phyloP scores from a whole-genome alignment of 306 rosid species.

The Lithocarpus polystachyus region DNA sequence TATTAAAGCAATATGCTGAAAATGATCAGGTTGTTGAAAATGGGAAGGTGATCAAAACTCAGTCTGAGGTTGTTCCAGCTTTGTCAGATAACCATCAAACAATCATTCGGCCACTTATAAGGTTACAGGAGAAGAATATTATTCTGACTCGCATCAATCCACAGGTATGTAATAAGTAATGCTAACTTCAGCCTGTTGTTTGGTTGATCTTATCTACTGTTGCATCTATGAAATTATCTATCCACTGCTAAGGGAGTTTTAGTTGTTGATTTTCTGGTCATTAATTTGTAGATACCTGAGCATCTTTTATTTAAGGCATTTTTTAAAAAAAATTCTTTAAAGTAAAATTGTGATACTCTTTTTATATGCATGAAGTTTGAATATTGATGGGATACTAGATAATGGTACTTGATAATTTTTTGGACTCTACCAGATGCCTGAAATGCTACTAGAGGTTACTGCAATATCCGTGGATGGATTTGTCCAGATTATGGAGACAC shows the following conservation, averaged over 20 bases:
- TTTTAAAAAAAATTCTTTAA: not conserved
- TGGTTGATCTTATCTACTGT: not conserved
- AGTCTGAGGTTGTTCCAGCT: conserved; percentile 84
- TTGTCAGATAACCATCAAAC: conserved; percentile 78
- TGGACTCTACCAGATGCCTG: not conserved
- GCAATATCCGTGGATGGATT: conserved; percentile 1
- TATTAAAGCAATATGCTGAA: conserved; percentile 92
- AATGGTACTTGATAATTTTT: not conserved
- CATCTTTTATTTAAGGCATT: not conserved
- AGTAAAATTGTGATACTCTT: not conserved
- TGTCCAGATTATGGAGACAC: conserved; percentile 9
- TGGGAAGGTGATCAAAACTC: conserved; percentile 82
- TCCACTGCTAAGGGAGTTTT: conserved; percentile 8
- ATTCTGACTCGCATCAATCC: conserved; percentile 97
- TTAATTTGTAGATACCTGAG: not conserved
- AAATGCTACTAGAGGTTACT: not conserved
- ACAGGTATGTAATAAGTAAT: conserved; percentile 50
- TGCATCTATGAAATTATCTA: not conserved
- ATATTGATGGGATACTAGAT: not conserved
- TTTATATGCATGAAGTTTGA: not conserved
- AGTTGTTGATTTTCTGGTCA: conserved; percentile 10
- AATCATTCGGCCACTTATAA: conserved; percentile 75
- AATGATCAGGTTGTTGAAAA: conserved; percentile 89
- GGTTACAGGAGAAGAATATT: conserved; percentile 82
- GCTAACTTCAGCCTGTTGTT: conserved; percentile 11